Evolutionary conservation across 495 filamentous ascomycete genomes (phyloP).

Genomic region (Penicillium lagena): DNA sequence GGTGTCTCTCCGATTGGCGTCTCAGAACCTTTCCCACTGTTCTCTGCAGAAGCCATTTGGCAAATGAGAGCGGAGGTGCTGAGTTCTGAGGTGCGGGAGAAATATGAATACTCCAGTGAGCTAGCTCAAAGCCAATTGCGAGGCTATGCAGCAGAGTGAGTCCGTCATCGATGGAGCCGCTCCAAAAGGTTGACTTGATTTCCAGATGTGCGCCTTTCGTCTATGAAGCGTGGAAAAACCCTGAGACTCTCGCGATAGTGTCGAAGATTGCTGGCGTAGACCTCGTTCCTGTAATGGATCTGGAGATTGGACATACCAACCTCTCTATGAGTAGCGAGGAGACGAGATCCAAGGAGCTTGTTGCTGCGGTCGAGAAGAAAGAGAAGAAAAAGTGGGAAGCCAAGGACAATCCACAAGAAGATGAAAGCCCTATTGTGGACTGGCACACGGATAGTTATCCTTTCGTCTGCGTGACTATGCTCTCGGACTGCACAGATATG

Average conservation of each 20-base stretch:
- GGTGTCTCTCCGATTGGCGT: slow-evolving; percentile 61
- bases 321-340: slow-evolving; percentile 41
- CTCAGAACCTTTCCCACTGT: slow-evolving; percentile 63
- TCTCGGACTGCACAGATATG: slow-evolving; percentile 65
- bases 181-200: background rate
- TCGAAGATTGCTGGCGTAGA: slow-evolving; percentile 68
- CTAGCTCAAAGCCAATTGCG: slow-evolving; percentile 57
- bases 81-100: slow-evolving; percentile 49
- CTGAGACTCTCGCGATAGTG: slow-evolving; percentile 53
- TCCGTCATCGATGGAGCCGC: background rate
- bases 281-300: slow-evolving; percentile 59
- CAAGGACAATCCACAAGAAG: no score
- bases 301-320: slow-evolving; percentile 69
- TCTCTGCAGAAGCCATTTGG: slow-evolving; percentile 55
- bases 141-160: slow-evolving; percentile 60
- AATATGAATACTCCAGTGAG: slow-evolving; percentile 55
- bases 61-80: slow-evolving; percentile 61
- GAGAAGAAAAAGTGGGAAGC: no score
- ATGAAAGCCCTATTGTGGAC: slow-evolving; percentile 49
- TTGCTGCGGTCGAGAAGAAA: no score
- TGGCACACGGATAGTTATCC: slow-evolving; percentile 74
- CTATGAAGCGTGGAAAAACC: slow-evolving; percentile 62
- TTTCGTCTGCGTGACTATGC: slow-evolving; percentile 73
- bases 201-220: slow-evolving; percentile 56
- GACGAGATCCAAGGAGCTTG: no score